Evolutionary conservation across 345 rosid species (phyloP).

Genomic region (Euphorbia lathyris): DNA sequence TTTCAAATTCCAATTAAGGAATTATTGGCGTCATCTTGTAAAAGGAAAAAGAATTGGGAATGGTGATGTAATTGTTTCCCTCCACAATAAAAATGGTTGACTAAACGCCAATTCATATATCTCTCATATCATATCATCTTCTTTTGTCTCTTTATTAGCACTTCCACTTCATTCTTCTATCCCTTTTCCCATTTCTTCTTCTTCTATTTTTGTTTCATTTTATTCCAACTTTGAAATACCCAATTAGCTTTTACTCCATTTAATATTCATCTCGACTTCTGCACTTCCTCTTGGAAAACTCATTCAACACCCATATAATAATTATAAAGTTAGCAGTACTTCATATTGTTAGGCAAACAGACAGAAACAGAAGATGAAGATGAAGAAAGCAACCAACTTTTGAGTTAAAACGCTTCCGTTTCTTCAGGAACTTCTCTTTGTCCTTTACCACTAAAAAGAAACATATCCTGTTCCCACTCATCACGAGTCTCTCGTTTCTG

Average conservation of each 20-base stretch:
- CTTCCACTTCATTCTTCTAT: no score
- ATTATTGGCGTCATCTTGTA: no score
- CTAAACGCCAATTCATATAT: slow-evolving; percentile 4
- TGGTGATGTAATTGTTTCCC: neutral
- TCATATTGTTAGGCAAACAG: neutral
- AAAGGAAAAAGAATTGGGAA: no score
- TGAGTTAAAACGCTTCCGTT: neutral
- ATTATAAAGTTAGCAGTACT: no score
- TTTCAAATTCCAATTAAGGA: no score
- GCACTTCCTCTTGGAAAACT: neutral
- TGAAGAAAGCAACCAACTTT: no score
- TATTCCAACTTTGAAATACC: no score
- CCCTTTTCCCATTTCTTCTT: neutral
- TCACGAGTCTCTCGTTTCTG: slow-evolving; percentile 17
- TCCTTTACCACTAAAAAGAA: slow-evolving; percentile 5
- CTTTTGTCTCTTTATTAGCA: neutral
- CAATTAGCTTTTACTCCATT: no score
- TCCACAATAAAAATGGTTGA: neutral
- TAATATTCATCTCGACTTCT: neutral
- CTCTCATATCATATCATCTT: neutral
- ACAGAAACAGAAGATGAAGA: neutral
- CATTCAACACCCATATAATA: no score
- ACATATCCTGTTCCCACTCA: neutral
- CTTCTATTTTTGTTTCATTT: no score
- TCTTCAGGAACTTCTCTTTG: neutral